phyloP scores from a whole-genome alignment of 2,329 filamentous ascomycete species.

The Scolecobasidium constrictum region DNA sequence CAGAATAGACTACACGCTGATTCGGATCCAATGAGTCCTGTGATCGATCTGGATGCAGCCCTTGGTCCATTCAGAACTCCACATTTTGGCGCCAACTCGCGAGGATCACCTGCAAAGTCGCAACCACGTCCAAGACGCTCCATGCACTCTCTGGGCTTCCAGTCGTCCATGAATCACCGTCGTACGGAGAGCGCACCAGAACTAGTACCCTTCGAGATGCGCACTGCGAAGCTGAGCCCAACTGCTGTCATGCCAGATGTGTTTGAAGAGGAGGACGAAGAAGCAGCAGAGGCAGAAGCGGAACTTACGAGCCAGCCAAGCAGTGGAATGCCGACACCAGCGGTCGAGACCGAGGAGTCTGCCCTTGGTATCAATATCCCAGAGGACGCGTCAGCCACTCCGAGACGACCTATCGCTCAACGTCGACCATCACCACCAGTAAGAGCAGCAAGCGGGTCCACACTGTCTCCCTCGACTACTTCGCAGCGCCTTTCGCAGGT shows the following conservation, averaged over 20 bases:
- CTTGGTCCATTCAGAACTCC: conserved; percentile 87
- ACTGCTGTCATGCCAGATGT: conserved; percentile 74
- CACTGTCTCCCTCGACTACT: conserved; percentile 1
- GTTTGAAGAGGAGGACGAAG: conserved; percentile 59
- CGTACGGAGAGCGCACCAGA: conserved; percentile 73
- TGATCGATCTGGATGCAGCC: conserved; percentile 91
- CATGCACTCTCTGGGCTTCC: conserved; percentile 58
- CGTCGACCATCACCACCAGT: conserved; percentile 9
- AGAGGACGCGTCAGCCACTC: background rate
- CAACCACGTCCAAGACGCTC: conserved; percentile 37
- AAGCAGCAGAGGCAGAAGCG: conserved; percentile 26
- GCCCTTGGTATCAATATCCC: background rate
- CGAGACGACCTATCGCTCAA: conserved; percentile 13
- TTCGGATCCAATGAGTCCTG: conserved; percentile 58
- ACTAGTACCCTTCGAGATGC: conserved; percentile 60
- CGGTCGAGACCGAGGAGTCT: background rate
- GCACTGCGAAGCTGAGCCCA: conserved; percentile 39
- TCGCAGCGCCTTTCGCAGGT: conserved; percentile 12
- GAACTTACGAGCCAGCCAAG: background rate
- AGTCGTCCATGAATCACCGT: conserved; percentile 57
- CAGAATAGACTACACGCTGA: conserved; percentile 16
- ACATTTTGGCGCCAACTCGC: conserved; percentile 34
- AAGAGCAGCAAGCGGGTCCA: background rate
- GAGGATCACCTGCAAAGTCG: background rate
- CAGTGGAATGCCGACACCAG: background rate